Percentiles rank a stretch among this genome's conserved stretches.
Conservation (phyloP, 768 basidiomycete species). For the Suillus cothurnatus region DNA sequence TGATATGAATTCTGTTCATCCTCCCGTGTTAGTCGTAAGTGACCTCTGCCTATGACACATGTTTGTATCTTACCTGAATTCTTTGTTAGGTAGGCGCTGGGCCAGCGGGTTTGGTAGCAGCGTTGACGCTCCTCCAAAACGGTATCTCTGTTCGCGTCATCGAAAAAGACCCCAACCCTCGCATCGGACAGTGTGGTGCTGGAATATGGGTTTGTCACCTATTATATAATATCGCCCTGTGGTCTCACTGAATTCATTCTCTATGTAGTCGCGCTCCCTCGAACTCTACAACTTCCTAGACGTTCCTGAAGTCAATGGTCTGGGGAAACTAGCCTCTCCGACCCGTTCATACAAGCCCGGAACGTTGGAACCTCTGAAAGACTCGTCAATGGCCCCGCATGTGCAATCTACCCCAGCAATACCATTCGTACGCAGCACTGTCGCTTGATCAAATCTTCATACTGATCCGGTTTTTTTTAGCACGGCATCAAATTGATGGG, state of each 20-base stretch:
- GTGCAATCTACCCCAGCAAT: constrained; percentile 22
- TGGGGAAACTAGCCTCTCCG: constrained; percentile 28
- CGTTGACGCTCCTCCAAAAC: constrained; percentile 37
- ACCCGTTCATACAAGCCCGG: constrained; percentile 35
- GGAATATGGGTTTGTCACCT: constrained; percentile 35
- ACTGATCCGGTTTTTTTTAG: neutral
- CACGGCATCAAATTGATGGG: constrained; percentile 13
- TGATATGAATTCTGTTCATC: neutral
- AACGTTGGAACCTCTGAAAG: neutral
- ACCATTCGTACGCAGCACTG: constrained; percentile 26
- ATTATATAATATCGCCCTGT: neutral
- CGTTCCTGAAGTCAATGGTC: constrained; percentile 36
- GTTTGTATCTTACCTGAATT: neutral
- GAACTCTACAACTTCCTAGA: constrained; percentile 43
- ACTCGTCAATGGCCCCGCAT: constrained; percentile 18
- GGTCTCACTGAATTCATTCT: neutral
- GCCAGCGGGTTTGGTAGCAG: constrained; percentile 47
- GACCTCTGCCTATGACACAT: neutral
- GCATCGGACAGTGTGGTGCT: constrained; percentile 41
- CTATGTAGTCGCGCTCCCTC: constrained; percentile 41
- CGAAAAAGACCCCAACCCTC: constrained; percentile 22
- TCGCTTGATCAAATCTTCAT: neutral
- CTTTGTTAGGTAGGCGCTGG: constrained; percentile 45
- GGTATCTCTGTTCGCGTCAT: constrained; percentile 23
- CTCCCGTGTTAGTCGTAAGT: constrained; percentile 12